Conservation (phyloP, 805 yeast genomes). For the Wickerhamomyces pijperi region DNA sequence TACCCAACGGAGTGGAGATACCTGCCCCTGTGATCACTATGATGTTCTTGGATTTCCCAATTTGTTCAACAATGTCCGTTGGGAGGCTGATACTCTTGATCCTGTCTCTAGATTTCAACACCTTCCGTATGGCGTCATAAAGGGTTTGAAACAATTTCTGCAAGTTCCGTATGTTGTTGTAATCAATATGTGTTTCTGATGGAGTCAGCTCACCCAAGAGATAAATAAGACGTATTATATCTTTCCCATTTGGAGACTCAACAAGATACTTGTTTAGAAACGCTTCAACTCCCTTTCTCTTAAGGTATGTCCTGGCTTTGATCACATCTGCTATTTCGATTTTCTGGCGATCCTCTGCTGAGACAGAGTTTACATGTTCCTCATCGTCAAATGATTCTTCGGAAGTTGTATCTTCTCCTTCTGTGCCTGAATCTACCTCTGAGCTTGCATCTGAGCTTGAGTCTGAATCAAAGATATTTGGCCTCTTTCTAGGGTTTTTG, state of each 20-base stretch:
- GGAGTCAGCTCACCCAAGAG: slow-evolving; percentile 52
- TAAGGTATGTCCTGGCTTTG: slow-evolving; percentile 42
- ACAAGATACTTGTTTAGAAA: slow-evolving; percentile 58
- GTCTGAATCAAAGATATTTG: too few species aligned
- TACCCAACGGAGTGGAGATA: slow-evolving; percentile 79
- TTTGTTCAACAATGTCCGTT: slow-evolving; percentile 43
- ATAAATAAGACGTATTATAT: slow-evolving; percentile 43
- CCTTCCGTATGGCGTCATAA: slow-evolving; percentile 56
- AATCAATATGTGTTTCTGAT: slow-evolving; percentile 24
- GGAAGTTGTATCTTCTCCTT: too few species aligned
- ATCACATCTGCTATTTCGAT: background rate
- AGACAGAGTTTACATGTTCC: too few species aligned
- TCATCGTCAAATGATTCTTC: too few species aligned
- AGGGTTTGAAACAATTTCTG: slow-evolving; percentile 38
- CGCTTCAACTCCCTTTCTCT: slow-evolving; percentile 43
- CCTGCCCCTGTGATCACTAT: slow-evolving; percentile 89
- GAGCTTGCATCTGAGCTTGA: too few species aligned
- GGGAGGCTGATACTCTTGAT: slow-evolving; percentile 42
- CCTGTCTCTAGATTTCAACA: slow-evolving; percentile 43
- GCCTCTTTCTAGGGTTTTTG: too few species aligned
- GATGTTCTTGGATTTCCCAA: slow-evolving; percentile 46
- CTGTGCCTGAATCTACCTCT: too few species aligned
- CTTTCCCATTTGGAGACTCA: slow-evolving; percentile 43
- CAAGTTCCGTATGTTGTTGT: slow-evolving; percentile 34
- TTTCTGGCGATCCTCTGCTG: too few species aligned